phyloP scores from a whole-genome alignment of 192 early-diverging fungal species.

The Physocladia obscura region DNA sequence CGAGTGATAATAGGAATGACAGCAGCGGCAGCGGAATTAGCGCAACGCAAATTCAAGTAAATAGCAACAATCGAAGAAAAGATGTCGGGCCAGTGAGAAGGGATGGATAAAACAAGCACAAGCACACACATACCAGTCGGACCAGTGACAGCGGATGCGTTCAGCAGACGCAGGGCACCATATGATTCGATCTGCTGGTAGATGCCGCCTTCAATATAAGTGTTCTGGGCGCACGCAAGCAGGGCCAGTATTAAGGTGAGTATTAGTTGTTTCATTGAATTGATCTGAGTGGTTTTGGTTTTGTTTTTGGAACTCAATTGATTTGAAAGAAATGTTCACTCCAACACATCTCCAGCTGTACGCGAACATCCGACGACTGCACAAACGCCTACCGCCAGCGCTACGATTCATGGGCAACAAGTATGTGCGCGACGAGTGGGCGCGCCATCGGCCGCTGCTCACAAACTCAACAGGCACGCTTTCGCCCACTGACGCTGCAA shows the following conservation, averaged over 20 bases:
- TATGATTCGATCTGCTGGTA: conserved; percentile 43
- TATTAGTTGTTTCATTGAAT: too few species aligned
- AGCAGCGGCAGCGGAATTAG: neutral
- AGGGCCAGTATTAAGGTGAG: too few species aligned
- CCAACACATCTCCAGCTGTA: conserved; percentile 20
- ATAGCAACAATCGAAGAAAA: too few species aligned
- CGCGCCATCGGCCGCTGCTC: conserved; percentile 9
- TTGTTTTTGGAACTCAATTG: too few species aligned
- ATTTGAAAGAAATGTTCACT: too few species aligned
- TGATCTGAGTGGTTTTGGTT: too few species aligned
- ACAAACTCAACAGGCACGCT: neutral
- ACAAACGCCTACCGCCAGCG: conserved; percentile 24
- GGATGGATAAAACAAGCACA: conserved; percentile 31
- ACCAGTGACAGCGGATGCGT: conserved; percentile 55
- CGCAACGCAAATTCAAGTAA: too few species aligned
- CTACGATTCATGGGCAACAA: conserved; percentile 32
- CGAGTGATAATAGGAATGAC: neutral
- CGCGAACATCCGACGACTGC: conserved; percentile 16
- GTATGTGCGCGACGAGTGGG: conserved; percentile 28
- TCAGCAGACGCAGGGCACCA: conserved; percentile 60
- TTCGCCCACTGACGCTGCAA: neutral
- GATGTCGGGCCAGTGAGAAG: too few species aligned
- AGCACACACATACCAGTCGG: conserved; percentile 53
- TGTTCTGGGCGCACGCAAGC: conserved; percentile 24
- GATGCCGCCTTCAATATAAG: conserved; percentile 34